Evolutionary conservation across 805 yeast species (phyloP), one percentile per base, ranked within the genome.

Genomic region (Ogataea methylovora): DNA sequence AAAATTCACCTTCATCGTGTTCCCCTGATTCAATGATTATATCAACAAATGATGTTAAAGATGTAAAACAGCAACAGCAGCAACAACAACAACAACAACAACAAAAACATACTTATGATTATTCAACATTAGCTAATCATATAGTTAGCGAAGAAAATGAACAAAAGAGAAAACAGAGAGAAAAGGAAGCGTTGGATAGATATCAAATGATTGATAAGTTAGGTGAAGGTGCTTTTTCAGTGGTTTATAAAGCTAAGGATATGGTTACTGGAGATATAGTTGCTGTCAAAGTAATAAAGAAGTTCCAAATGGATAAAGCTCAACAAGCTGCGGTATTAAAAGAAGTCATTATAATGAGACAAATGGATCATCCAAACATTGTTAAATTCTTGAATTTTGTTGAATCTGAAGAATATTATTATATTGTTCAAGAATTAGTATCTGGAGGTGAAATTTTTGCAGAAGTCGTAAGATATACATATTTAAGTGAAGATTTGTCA

Each of bases 401-500:
- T 37, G 86, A 82, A 51, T 67, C 77, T 5, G 69, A 66, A 3
- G 61, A 69, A 15, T 71, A 71, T 52, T 81, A 78, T 47, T 83
- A 76, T 48, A 72, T 84, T 33, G 69, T 83, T 15, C 84, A 82
- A 51, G 94, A 84, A 49, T 58, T 77, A 29, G 75, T 80, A n/a
- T 54, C 64, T 8, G 94, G 94, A 11, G 92, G 92, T 8, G 94
- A 83, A 58, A 71, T 83, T 23, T 83, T 84, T 60, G 83, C 80
- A 42, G 84, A 83, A 51, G 81, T 83, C 46, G 84, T 84, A 32
- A 78, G 81, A 37, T 73, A 71, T 45, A 84, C 94, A 0, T 83
- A 83, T 53, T 79, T 83, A 54, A 67, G 79, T 33, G 94, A 83
- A 54, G 76, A 77, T 38, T 63, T 83, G 41, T 65, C 86, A 14